A percentile compares a stretch with the other conserved stretches of the same genome.
Evolutionary conservation across 2,329 filamentous ascomycete genomes (phyloP).

Genomic region (Camillea tinctor): DNA sequence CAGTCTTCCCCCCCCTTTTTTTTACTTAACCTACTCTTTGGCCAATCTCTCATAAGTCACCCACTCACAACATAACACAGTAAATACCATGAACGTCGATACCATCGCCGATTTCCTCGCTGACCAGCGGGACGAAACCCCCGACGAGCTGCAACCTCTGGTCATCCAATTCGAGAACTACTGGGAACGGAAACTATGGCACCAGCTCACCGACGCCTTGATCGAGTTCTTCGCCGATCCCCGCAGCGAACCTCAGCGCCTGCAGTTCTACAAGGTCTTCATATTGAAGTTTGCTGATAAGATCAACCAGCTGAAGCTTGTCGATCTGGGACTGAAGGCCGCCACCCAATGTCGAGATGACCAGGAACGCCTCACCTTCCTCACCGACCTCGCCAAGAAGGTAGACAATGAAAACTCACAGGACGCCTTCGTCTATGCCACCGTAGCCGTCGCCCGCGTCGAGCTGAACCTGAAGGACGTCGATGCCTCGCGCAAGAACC

Average conservation of each 20-base stretch:
- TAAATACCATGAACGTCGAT: slow-evolving; percentile 70
- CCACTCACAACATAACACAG: background rate
- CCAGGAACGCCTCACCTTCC: slow-evolving; percentile 80
- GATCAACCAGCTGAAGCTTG: slow-evolving; percentile 98
- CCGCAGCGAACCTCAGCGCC: slow-evolving; percentile 77
- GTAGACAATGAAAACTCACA: slow-evolving; percentile 91
- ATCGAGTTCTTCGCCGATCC: slow-evolving; percentile 84
- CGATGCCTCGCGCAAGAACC: slow-evolving; percentile 79
- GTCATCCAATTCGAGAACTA: slow-evolving; percentile 92
- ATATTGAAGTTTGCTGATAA: slow-evolving; percentile 95
- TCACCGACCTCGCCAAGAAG: slow-evolving; percentile 78
- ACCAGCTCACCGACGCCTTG: slow-evolving; percentile 90
- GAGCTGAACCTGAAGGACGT: slow-evolving; percentile 78
- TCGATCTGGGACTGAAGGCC: slow-evolving; percentile 83
- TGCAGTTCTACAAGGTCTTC: slow-evolving; percentile 91
- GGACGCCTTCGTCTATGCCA: slow-evolving; percentile 93
- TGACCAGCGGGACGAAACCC: slow-evolving; percentile 83
- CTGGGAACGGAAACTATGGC: slow-evolving; percentile 99
- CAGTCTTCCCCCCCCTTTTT: background rate
- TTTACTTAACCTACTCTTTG: too few relatives aligned
- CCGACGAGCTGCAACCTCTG: slow-evolving; percentile 81
- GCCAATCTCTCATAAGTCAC: background rate
- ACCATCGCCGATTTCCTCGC: slow-evolving; percentile 89
- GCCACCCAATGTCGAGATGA: slow-evolving; percentile 85
- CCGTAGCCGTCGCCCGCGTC: slow-evolving; percentile 83